Conservation (phyloP, 1,284 basidiomycete genomes). For the Marasmius oreades region DNA sequence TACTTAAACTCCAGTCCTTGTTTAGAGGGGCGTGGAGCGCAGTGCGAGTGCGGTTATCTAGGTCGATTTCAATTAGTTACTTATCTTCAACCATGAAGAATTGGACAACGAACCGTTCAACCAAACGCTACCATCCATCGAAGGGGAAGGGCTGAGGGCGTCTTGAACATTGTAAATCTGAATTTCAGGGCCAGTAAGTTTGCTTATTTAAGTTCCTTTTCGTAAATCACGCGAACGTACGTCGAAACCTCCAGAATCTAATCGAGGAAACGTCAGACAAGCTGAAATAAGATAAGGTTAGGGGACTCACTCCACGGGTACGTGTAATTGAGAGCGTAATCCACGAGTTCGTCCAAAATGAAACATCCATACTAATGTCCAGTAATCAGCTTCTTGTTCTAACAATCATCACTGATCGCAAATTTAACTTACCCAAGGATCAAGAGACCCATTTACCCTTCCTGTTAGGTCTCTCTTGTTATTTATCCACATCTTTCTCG, state of each 20-base stretch:
- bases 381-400: constrained; percentile 8
- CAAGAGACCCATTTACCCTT: constrained; percentile 46
- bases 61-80: background rate
- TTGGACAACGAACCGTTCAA: constrained; percentile 48
- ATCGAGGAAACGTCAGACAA: background rate
- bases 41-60: constrained; percentile 49
- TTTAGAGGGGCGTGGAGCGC: constrained; percentile 70
- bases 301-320: constrained; percentile 60
- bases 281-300: background rate
- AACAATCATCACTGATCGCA: background rate
- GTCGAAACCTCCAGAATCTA: background rate
- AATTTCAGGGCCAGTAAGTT: background rate
- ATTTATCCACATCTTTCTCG: constrained; percentile 13
- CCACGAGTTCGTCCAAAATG: constrained; percentile 47
- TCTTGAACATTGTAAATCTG: constrained; percentile 55
- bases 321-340: constrained; percentile 59
- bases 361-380: constrained; percentile 51
- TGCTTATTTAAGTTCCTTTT: background rate
- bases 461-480: constrained; percentile 44
- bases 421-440: constrained; percentile 40
- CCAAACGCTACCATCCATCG: constrained; percentile 48
- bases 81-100: background rate
- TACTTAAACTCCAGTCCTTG: constrained; percentile 49
- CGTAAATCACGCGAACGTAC: constrained; percentile 25
- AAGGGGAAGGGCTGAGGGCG: constrained; percentile 43